A percentile compares a stretch with the other conserved stretches of the same genome.
phyloP scores from a whole-genome alignment of 2,329 filamentous ascomycete species.

The Penicillium vulpinum region DNA sequence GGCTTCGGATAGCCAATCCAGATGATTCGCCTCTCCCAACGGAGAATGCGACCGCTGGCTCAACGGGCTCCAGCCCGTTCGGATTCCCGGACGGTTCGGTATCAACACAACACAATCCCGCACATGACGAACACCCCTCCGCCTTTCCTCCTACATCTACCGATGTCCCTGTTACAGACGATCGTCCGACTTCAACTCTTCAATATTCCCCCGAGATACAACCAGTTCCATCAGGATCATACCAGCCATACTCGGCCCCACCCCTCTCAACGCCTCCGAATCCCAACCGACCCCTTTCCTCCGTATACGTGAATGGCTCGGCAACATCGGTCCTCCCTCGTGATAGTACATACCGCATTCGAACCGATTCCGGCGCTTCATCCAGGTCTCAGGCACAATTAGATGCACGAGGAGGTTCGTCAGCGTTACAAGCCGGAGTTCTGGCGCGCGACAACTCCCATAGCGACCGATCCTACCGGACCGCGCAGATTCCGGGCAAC shows the following conservation, averaged over 20 bases:
- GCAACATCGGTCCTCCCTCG: slow-evolving; percentile 40
- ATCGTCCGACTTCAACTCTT: slow-evolving; percentile 46
- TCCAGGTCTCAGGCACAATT: slow-evolving; percentile 59
- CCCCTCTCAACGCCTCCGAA: slow-evolving; percentile 40
- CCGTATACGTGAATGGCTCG: slow-evolving; percentile 49
- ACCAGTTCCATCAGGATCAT: slow-evolving; percentile 42
- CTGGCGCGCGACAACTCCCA: slow-evolving; percentile 69
- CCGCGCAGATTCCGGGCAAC: slow-evolving; percentile 58
- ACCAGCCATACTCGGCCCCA: slow-evolving; percentile 46
- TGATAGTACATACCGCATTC: slow-evolving; percentile 54
- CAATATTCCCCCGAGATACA: slow-evolving; percentile 45
- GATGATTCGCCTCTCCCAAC: slow-evolving; percentile 64
- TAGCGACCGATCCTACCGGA: slow-evolving; percentile 67
- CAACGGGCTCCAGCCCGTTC: slow-evolving; percentile 22
- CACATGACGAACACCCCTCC: slow-evolving; percentile 20
- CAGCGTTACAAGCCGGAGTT: slow-evolving; percentile 60
- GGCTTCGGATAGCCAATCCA: slow-evolving; percentile 94
- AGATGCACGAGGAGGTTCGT: slow-evolving; percentile 63
- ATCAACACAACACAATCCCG: slow-evolving; percentile 27
- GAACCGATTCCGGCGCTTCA: slow-evolving; percentile 60
- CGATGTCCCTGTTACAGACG: slow-evolving; percentile 33
- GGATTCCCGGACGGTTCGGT: slow-evolving; percentile 23
- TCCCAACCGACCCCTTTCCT: slow-evolving; percentile 49
- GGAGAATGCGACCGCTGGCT: slow-evolving; percentile 35
- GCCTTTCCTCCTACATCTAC: slow-evolving; percentile 23